Evolutionary conservation across 148 eudicot genomes (phyloP).

Genomic region (Chenopodium suecicum): DNA sequence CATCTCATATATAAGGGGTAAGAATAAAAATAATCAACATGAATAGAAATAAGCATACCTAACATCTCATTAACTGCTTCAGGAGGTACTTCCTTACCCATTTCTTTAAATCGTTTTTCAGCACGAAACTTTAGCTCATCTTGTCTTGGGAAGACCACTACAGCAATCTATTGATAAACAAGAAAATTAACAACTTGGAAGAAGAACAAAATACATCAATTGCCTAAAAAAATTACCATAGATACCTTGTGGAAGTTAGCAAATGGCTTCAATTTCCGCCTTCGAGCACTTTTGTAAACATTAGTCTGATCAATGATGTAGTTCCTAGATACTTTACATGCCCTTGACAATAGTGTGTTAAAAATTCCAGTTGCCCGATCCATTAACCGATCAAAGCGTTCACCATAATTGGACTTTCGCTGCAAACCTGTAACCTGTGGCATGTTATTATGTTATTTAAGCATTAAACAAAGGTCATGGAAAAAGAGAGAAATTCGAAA

Average conservation of each 20-base stretch:
- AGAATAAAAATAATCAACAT: neutral
- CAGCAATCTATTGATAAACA: constrained; percentile 46
- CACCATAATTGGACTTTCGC: constrained; percentile 52
- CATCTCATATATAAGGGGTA: neutral
- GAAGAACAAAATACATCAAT: neutral
- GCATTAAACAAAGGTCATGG: neutral
- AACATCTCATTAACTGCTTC: constrained; percentile 58
- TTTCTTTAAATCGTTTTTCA: constrained; percentile 50
- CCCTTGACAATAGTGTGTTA: constrained; percentile 59
- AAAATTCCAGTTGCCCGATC: constrained; percentile 54
- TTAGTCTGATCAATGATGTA: constrained; percentile 69
- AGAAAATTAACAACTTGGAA: neutral
- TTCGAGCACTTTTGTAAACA: constrained; percentile 65
- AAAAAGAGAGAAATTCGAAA: neutral
- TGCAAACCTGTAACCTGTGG: constrained; percentile 55
- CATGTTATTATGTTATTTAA: constrained; percentile 4
- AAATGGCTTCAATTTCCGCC: constrained; percentile 62
- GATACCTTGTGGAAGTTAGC: constrained; percentile 46
- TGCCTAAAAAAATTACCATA: neutral
- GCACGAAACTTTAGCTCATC: constrained; percentile 51
- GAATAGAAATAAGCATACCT: constrained; percentile 35
- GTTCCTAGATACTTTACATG: constrained; percentile 51
- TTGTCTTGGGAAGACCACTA: constrained; percentile 54
- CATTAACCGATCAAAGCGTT: constrained; percentile 57
- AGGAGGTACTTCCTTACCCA: constrained; percentile 64